A percentile compares a stretch with the other conserved stretches of the same genome.
phyloP scores from a whole-genome alignment of 1,284 basidiomycete species.

The Puccinia horiana region DNA sequence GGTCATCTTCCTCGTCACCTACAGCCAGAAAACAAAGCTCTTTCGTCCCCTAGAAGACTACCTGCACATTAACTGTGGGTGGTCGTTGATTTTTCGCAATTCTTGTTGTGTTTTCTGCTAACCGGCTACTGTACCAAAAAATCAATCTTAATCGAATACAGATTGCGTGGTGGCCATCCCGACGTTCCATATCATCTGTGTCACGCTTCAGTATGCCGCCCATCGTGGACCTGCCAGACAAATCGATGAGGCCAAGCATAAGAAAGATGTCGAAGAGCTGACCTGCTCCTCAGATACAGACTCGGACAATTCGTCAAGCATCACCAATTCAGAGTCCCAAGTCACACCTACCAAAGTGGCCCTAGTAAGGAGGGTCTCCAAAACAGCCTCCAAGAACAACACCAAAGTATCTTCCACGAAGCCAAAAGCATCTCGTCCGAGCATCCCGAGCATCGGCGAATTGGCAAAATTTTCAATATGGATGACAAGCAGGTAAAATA shows the following conservation, averaged over 20 bases:
- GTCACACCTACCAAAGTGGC: background rate
- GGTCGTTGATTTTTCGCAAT: background rate
- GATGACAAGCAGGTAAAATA: slow-evolving; percentile 24
- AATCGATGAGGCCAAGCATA: slow-evolving; percentile 30
- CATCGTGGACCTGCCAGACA: slow-evolving; percentile 14
- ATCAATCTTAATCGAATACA: background rate
- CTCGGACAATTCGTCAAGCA: slow-evolving; percentile 26
- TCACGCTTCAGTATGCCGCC: slow-evolving; percentile 24
- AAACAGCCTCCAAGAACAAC: background rate
- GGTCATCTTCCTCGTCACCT: slow-evolving; percentile 6
- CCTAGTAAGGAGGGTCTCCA: background rate
- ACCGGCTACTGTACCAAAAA: background rate
- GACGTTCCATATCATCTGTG: slow-evolving; percentile 37
- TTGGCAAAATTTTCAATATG: slow-evolving; percentile 22
- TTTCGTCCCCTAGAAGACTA: slow-evolving; percentile 39
- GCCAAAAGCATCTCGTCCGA: background rate
- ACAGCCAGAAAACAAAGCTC: slow-evolving; percentile 24
- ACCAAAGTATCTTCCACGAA: background rate
- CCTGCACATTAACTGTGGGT: slow-evolving; percentile 39
- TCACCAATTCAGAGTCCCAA: slow-evolving; percentile 32
- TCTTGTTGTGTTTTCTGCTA: background rate
- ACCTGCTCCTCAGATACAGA: slow-evolving; percentile 22
- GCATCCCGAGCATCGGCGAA: slow-evolving; percentile 24
- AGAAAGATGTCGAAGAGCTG: slow-evolving; percentile 17
- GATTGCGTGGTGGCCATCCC: slow-evolving; percentile 32